Evolutionary conservation across 202 grass and related monocot species (phyloP), one percentile per base, ranked within the genome.

Genomic region (Digitaria exilis): DNA sequence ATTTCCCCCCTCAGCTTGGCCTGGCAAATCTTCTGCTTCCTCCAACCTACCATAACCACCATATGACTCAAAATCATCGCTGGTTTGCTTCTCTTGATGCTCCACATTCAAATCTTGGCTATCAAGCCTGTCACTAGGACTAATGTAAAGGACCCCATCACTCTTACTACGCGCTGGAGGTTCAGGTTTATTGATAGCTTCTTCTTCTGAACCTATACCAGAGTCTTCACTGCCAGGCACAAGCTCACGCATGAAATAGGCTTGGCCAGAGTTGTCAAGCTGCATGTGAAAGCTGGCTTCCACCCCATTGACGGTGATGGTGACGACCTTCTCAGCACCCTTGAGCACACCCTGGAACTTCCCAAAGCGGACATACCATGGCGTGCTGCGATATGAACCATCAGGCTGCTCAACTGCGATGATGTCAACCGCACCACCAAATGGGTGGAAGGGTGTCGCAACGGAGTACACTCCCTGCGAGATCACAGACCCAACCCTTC

Each of bases 271-370:
- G 62, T 94, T 96, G 75, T 99, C 96, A 39, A 99, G 93, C 80
- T 88, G 88, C 96, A 99, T 99, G 76, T 96, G 89, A 82, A 96
- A 99, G 35, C 31, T 88, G 42, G 93, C 89, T 32, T 99, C 96
- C 2, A 92, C 85, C 4, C 91, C 96, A 79, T 99, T 99, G 39
- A 99, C 91, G 2, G 89, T 86, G 78, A 99, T 99, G 19, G 93
- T 92, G 45, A 99, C 96, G 0, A 99, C 82, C 89, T 99, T 99
- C 80, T 96, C 96, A 0, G 91, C 88, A 7, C 91, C 91, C 84
- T 96, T 99, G 86, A 99, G 91, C 65, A 99, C 93, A 12, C 96
- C 96, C 86, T 96, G 96, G 75, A 99, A 99, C 88, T 99, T 99
- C 69, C 96, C 96, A 67, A 99, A 99, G 6, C 96, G 91, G 22